Conservation (phyloP, 2,329 filamentous ascomycete genomes). For the Colletotrichum navitas region DNA sequence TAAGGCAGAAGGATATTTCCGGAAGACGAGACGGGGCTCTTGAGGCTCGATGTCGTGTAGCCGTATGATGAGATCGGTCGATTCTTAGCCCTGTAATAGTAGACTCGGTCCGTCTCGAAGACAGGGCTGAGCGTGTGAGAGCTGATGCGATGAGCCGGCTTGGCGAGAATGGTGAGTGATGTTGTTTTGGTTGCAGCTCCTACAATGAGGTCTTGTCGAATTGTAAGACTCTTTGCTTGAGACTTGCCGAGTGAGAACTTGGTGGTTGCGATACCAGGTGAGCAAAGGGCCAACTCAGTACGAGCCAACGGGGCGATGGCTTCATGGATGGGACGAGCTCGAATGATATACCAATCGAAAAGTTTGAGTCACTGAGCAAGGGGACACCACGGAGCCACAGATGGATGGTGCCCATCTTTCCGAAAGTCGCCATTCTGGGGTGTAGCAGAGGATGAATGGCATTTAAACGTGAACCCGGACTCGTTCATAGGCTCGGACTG, state of each 20-base stretch:
- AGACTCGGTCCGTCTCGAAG: conserved; percentile 25
- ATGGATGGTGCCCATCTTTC: conserved; percentile 47
- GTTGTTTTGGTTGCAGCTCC: conserved; percentile 19
- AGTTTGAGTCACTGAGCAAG: conserved; percentile 43
- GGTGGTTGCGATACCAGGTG: conserved; percentile 22
- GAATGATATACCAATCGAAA: conserved; percentile 38
- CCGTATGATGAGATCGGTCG: conserved; percentile 13
- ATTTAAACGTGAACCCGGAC: conserved; percentile 41
- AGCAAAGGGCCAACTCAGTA: conserved; percentile 25
- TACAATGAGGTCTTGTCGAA: conserved; percentile 30
- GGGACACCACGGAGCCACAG: conserved; percentile 46
- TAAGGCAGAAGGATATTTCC: conserved; percentile 40
- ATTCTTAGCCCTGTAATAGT: conserved; percentile 9
- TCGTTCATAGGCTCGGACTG: conserved; percentile 34
- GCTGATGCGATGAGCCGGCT: conserved; percentile 15
- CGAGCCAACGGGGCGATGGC: conserved; percentile 23
- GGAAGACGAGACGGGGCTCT: conserved; percentile 25
- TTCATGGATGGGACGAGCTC: conserved; percentile 35
- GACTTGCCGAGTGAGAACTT: conserved; percentile 33
- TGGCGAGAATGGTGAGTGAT: conserved; percentile 23
- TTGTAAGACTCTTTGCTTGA: conserved; percentile 26
- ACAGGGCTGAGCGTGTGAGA: neutral
- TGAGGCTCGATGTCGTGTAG: conserved; percentile 21
- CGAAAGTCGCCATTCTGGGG: conserved; percentile 43
- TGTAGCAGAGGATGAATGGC: conserved; percentile 32